phyloP scores from a whole-genome alignment of 2,329 filamentous ascomycete genomes.

The Alternaria postmessia region DNA sequence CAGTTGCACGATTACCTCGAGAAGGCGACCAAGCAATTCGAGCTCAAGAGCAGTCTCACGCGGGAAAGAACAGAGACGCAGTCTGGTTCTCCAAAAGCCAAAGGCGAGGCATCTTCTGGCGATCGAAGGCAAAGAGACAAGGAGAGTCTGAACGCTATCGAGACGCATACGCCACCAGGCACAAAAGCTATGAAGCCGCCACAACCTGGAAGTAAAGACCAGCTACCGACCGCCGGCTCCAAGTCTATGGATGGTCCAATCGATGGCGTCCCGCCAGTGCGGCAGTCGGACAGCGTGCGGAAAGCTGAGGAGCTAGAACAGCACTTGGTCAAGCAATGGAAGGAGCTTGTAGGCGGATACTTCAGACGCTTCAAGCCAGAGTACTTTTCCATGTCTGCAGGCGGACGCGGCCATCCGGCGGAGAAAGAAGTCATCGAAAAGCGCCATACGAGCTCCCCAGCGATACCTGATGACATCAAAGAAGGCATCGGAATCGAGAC shows the following conservation, averaged over 20 bases:
- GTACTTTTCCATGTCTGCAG: conserved; percentile 67
- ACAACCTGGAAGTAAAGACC: conserved; percentile 27
- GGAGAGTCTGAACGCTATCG: conserved; percentile 54
- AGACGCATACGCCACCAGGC: conserved; percentile 57
- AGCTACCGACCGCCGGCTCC: conserved; percentile 36
- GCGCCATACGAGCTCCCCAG: conserved; percentile 33
- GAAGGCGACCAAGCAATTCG: conserved; percentile 77
- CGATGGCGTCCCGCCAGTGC: conserved; percentile 39
- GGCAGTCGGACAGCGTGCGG: conserved; percentile 58
- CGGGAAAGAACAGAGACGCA: conserved; percentile 30
- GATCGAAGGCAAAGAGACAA: conserved; percentile 41
- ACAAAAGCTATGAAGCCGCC: conserved; percentile 53
- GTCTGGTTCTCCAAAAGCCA: conserved; percentile 37
- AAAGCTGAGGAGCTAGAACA: conserved; percentile 75
- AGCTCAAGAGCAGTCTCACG: conserved; percentile 76
- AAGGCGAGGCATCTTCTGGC: conserved; percentile 28
- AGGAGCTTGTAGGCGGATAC: conserved; percentile 87
- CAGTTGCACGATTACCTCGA: conserved; percentile 90
- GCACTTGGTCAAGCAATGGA: conserved; percentile 78
- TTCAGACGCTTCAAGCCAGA: conserved; percentile 89
- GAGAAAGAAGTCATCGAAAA: conserved; percentile 44
- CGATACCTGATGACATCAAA: conserved; percentile 32
- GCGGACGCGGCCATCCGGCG: conserved; percentile 45
- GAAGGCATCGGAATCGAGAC: conserved; percentile 72
- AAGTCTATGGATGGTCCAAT: conserved; percentile 33